Evolutionary conservation across 768 basidiomycete species (phyloP).

Genomic region (Rhodotorula toruloides): DNA sequence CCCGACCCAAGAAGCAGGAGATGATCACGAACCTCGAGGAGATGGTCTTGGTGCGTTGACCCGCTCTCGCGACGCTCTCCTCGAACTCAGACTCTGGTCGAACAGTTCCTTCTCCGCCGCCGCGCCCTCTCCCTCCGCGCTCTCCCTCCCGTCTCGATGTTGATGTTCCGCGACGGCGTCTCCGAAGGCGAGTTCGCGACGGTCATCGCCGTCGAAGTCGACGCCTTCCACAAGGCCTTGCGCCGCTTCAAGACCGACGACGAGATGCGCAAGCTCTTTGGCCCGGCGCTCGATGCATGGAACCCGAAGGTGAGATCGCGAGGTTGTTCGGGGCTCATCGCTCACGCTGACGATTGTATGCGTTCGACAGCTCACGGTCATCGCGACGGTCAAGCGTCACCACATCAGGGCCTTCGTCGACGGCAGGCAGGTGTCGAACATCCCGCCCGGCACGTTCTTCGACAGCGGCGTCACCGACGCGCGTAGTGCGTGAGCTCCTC

Average conservation of each 20-base stretch:
- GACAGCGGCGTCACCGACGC: constrained; percentile 13
- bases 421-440: neutral
- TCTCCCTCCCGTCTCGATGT: neutral
- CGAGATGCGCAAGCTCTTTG: neutral
- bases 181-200: constrained; percentile 9
- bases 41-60: constrained; percentile 16
- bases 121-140: neutral
- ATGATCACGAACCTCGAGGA: neutral
- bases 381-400: constrained; percentile 22
- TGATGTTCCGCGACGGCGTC: constrained; percentile 31
- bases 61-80: neutral
- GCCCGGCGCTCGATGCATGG: neutral
- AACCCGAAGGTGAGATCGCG: neutral
- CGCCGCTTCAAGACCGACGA: neutral
- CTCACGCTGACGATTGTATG: neutral
- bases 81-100: neutral
- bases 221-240: neutral
- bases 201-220: constrained; percentile 11
- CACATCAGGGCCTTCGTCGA: constrained; percentile 19
- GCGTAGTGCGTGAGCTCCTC: neutral
- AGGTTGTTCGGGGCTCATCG: too few relatives aligned
- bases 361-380: constrained; percentile 3
- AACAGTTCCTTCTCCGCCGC: constrained; percentile 15
- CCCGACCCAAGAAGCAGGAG: constrained; percentile 14
- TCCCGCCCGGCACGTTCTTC: constrained; percentile 17